Percentiles rank a stretch among this genome's conserved stretches.
Evolutionary conservation across 2,329 filamentous ascomycete species (phyloP).

Genomic region (Xylariaceae sp.): DNA sequence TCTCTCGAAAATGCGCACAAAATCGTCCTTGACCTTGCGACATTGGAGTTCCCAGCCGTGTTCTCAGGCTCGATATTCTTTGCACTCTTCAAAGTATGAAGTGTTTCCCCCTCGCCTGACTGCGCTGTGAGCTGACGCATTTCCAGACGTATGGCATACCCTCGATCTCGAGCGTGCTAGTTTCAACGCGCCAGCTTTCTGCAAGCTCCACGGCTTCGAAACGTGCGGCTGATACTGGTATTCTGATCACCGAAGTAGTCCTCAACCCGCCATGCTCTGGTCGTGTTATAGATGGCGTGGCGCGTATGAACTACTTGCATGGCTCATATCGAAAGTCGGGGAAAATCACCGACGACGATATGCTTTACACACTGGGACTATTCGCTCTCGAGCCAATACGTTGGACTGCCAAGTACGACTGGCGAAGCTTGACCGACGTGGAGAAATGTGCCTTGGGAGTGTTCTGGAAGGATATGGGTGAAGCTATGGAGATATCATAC

Average conservation of each 20-base stretch:
- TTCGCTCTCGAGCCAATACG: constrained; percentile 53
- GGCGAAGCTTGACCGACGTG: constrained; percentile 50
- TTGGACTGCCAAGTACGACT: constrained; percentile 54
- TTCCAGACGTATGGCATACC: constrained; percentile 48
- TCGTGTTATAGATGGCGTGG: constrained; percentile 48
- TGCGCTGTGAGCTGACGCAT: neutral
- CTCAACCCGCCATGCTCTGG: constrained; percentile 39
- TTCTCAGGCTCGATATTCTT: constrained; percentile 51
- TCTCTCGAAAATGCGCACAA: constrained; percentile 1
- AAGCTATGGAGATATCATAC: constrained; percentile 51
- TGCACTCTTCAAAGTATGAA: constrained; percentile 51
- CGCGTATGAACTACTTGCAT: constrained; percentile 63
- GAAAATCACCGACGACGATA: constrained; percentile 58
- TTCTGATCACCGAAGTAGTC: constrained; percentile 47
- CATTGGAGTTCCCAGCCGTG: constrained; percentile 54
- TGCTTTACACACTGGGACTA: constrained; percentile 61
- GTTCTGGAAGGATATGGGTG: constrained; percentile 55
- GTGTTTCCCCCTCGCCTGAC: neutral
- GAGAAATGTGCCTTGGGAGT: constrained; percentile 54
- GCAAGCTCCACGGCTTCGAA: constrained; percentile 44
- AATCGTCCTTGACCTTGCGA: constrained; percentile 11
- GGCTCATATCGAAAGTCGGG: constrained; percentile 51
- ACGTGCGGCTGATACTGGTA: constrained; percentile 48
- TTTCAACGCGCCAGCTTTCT: constrained; percentile 46
- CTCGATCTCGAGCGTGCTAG: constrained; percentile 46